A percentile compares a stretch with the other conserved stretches of the same genome.
Evolutionary conservation across 805 yeast genomes (phyloP).

Genomic region (Blastobotrys chiropterorum): DNA sequence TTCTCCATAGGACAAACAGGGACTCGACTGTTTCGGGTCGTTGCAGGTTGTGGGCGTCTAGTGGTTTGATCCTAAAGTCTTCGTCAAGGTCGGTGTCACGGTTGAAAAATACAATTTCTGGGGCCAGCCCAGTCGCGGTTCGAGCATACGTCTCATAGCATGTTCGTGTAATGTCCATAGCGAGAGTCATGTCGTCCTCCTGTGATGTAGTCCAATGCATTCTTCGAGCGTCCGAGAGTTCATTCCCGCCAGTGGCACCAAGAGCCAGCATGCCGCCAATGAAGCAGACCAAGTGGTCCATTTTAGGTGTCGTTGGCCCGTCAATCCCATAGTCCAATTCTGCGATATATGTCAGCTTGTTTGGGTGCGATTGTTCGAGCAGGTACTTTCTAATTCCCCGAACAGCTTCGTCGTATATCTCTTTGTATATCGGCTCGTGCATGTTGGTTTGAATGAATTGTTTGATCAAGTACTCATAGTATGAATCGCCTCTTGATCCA

Average conservation of each 20-base stretch:
- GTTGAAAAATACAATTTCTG: conserved; percentile 86
- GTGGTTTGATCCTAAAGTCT: conserved; percentile 64
- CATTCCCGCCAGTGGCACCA: conserved; percentile 78
- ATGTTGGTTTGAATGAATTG: conserved; percentile 75
- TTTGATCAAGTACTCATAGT: conserved; percentile 81
- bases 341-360: conserved; percentile 61
- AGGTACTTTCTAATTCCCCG: conserved; percentile 69
- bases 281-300: conserved; percentile 93
- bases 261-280: conserved; percentile 83
- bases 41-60: conserved; percentile 78
- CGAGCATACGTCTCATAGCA: conserved; percentile 82
- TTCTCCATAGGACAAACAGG: conserved; percentile 67
- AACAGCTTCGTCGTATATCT: conserved; percentile 72
- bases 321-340: conserved; percentile 68
- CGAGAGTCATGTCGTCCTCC: conserved; percentile 62
- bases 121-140: conserved; percentile 70
- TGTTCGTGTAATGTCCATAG: conserved; percentile 66
- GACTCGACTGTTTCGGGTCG: conserved; percentile 94
- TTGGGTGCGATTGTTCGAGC: conserved; percentile 55
- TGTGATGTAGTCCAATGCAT: conserved; percentile 51
- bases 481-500: conserved; percentile 91
- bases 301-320: conserved; percentile 56
- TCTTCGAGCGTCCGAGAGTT: conserved; percentile 49
- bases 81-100: conserved; percentile 41
- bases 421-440: conserved; percentile 52